Evolutionary conservation across 1,139 yeast species (phyloP).

Genomic region (Kurtzmaniella quercitrusa): DNA sequence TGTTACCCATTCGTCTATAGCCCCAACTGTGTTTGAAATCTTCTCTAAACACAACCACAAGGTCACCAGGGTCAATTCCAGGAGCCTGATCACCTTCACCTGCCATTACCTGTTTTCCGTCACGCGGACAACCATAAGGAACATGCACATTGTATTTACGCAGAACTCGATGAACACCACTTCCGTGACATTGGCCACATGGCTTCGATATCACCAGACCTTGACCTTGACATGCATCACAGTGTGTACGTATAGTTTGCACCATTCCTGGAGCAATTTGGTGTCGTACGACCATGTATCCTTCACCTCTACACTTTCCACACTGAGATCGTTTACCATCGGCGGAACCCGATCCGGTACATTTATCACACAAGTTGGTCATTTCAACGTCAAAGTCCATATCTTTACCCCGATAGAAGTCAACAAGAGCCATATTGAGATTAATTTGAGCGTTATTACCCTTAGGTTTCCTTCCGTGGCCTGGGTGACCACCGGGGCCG

Average conservation of each 20-base stretch:
- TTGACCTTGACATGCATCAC: constrained; percentile 77
- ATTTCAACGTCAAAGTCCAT: constrained; percentile 62
- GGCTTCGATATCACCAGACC: constrained; percentile 63
- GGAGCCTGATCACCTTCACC: constrained; percentile 88
- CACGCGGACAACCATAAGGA: constrained; percentile 67
- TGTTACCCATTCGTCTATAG: constrained; percentile 71
- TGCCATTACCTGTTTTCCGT: constrained; percentile 51
- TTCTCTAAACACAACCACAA: constrained; percentile 57
- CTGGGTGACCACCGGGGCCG: constrained; percentile 28
- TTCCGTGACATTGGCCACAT: constrained; percentile 70
- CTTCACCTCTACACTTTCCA: constrained; percentile 68
- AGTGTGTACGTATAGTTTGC: constrained; percentile 74
- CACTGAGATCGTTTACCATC: constrained; percentile 72
- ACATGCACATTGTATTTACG: constrained; percentile 62
- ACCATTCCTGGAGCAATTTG: constrained; percentile 90
- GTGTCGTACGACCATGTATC: constrained; percentile 60
- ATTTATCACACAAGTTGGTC: constrained; percentile 69
- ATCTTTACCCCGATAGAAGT: constrained; percentile 66
- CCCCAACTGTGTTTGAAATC: constrained; percentile 63
- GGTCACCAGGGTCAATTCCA: constrained; percentile 77
- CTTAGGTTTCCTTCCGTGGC: constrained; percentile 42
- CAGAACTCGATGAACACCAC: constrained; percentile 53
- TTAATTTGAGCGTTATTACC: constrained; percentile 65
- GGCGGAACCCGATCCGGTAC: constrained; percentile 81
- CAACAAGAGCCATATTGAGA: constrained; percentile 54